phyloP scores from a whole-genome alignment of 2,329 filamentous ascomycete species.

The Neocucurbitaria cava region DNA sequence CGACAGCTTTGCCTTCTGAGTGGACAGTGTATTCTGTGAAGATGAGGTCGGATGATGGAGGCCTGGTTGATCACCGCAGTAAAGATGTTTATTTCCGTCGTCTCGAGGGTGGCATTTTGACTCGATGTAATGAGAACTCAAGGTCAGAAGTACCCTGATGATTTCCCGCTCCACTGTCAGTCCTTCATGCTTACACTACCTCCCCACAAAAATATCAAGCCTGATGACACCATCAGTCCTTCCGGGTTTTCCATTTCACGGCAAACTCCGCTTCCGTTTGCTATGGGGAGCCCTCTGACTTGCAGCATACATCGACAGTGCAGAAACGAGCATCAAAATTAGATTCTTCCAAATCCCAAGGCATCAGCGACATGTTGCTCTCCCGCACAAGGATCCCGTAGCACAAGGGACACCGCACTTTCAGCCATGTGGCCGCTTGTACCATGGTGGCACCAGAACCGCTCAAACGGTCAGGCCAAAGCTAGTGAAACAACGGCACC shows the following conservation, averaged over 20 bases:
- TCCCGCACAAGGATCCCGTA: background rate
- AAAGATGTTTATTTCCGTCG: background rate
- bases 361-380: slow-evolving; percentile 7
- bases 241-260: background rate
- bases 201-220: background rate
- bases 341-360: background rate
- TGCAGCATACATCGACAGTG: slow-evolving; percentile 1
- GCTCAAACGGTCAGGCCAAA: slow-evolving; percentile 1
- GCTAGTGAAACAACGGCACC: background rate
- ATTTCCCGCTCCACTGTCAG: background rate
- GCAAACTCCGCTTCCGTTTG: background rate
- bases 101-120: background rate
- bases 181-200: background rate
- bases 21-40: background rate
- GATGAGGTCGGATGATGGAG: background rate
- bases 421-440: slow-evolving; percentile 17
- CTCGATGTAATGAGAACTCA: background rate
- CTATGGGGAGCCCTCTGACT: background rate
- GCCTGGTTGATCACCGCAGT: background rate
- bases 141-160: background rate
- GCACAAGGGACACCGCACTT: slow-evolving; percentile 15
- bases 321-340: background rate
- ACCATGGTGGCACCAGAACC: background rate
- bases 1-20: background rate
- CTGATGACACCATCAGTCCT: background rate